Evolutionary conservation across 352 stramenopile genomes (phyloP).

Genomic region (Pythium chondricola): DNA sequence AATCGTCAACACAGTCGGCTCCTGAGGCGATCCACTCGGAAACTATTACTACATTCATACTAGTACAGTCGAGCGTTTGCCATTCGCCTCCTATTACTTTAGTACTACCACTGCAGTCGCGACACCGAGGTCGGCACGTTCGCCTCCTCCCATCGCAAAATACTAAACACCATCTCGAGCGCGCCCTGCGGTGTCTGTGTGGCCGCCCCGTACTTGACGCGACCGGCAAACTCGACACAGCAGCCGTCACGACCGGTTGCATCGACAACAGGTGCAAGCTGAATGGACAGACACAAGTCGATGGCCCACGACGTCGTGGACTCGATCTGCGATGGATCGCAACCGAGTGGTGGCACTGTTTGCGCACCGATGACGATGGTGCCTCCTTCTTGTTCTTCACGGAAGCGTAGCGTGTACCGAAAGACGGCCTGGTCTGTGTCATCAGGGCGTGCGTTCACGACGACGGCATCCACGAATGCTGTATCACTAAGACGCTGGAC

Average conservation of each 20-base stretch:
- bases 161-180: conserved; percentile 48
- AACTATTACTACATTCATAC: too few species aligned
- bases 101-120: conserved; percentile 4
- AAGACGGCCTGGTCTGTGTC: conserved; percentile 18
- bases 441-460: conserved; percentile 4
- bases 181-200: conserved; percentile 27
- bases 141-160: conserved; percentile 48
- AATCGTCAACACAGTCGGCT: too few species aligned
- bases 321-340: neutral
- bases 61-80: too few species aligned
- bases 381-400: conserved; percentile 32
- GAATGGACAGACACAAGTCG: conserved; percentile 35
- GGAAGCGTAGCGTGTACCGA: conserved; percentile 40
- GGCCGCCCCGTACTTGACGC: conserved; percentile 25
- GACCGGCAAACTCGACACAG: conserved; percentile 29
- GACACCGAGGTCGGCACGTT: conserved; percentile 28
- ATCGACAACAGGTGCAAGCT: conserved; percentile 26
- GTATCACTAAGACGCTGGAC: conserved; percentile 42
- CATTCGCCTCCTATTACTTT: too few species aligned
- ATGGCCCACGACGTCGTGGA: conserved; percentile 25
- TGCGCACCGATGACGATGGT: conserved; percentile 35
- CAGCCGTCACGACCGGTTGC: conserved; percentile 23
- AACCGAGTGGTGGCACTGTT: conserved; percentile 19
- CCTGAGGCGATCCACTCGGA: too few species aligned
- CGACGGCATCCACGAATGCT: conserved; percentile 40